Conservation (phyloP, 2,329 filamentous ascomycete species). For the Allantophomopsis cytisporea region DNA sequence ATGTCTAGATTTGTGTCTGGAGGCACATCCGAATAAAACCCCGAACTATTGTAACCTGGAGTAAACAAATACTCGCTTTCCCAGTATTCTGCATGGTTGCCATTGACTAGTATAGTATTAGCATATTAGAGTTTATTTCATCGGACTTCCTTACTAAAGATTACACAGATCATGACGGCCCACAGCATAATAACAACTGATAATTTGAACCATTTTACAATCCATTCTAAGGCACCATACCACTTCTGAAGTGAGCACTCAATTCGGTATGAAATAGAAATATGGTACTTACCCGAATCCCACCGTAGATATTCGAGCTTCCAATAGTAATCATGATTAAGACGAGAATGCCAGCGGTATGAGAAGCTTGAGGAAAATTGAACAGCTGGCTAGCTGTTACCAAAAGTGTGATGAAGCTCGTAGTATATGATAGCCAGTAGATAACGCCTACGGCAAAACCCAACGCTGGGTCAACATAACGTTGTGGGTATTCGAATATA, state of each 20-base stretch:
- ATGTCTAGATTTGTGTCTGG: no score
- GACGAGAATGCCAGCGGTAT: neutral
- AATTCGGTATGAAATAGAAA: neutral
- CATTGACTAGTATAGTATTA: neutral
- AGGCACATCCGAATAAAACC: no score
- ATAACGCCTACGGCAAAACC: neutral
- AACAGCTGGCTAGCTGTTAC: neutral
- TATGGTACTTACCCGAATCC: neutral
- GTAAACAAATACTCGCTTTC: neutral
- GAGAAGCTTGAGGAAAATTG: neutral
- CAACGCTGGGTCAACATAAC: neutral
- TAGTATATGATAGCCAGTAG: neutral
- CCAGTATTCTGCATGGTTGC: neutral
- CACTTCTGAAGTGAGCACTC: neutral
- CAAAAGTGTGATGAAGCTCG: neutral
- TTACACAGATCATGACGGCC: neutral
- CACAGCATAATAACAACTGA: neutral
- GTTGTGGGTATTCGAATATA: neutral
- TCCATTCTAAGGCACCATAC: neutral
- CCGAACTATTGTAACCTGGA: neutral
- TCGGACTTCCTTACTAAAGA: neutral
- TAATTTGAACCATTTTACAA: neutral
- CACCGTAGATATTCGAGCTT: neutral
- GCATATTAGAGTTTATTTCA: neutral
- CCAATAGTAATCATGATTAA: neutral